Percentiles rank a stretch among this genome's conserved stretches.
Conservation (phyloP, 805 yeast genomes). For the Yarrowia yakushimensis region DNA sequence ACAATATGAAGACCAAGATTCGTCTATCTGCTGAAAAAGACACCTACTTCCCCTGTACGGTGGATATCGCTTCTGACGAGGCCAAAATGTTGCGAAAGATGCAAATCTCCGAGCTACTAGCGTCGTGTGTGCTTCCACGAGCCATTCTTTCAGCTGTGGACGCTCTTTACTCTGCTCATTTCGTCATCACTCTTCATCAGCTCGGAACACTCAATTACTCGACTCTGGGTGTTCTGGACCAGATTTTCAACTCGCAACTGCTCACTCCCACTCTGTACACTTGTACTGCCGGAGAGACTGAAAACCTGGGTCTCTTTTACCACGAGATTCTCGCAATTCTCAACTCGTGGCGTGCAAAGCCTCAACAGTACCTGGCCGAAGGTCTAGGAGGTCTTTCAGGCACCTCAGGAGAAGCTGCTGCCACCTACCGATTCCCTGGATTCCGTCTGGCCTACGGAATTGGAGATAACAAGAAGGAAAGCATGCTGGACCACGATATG, state of each 20-base stretch:
- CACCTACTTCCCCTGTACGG: conserved; percentile 33
- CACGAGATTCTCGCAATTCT: conserved; percentile 51
- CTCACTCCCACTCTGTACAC: conserved; percentile 61
- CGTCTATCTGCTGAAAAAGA: conserved; percentile 36
- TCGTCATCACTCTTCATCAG: conserved; percentile 52
- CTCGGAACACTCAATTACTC: conserved; percentile 42
- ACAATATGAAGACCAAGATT: conserved; percentile 37
- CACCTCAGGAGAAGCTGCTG: conserved; percentile 19
- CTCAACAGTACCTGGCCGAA: conserved; percentile 36
- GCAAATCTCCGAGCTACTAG: conserved; percentile 44
- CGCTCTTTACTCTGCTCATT: conserved; percentile 65
- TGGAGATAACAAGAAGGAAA: conserved; percentile 28
- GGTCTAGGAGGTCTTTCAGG: conserved; percentile 31
- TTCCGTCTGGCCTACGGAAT: conserved; percentile 29
- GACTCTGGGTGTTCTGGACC: conserved; percentile 43
- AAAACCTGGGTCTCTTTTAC: conserved; percentile 73
- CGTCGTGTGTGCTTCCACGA: conserved; percentile 71
- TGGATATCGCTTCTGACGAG: neutral
- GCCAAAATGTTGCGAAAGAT: conserved; percentile 14
- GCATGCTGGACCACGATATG: conserved; percentile 36
- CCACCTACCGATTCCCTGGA: conserved; percentile 32
- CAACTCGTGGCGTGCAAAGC: conserved; percentile 45
- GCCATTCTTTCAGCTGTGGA: conserved; percentile 76
- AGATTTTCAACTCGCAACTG: conserved; percentile 48
- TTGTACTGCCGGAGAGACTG: conserved; percentile 73